Percentiles rank a stretch among this genome's conserved stretches.
Conservation (phyloP, 805 yeast species). For the Gaillardinia entomophila region DNA sequence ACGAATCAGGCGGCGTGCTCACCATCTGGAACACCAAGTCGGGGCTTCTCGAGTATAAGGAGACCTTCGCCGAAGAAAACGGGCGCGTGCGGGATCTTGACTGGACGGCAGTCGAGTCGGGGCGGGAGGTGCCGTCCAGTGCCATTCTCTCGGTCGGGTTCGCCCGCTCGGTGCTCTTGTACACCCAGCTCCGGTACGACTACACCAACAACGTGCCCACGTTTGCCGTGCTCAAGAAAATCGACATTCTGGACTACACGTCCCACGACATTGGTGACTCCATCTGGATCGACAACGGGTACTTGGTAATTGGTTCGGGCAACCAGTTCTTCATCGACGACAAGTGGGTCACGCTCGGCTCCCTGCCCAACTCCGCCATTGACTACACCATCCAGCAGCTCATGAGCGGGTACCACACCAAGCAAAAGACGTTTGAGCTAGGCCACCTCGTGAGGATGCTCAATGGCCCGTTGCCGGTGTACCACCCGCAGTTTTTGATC, state of each 20-base stretch:
- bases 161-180: conserved; percentile 52
- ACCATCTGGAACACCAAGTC: conserved; percentile 77
- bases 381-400: conserved; percentile 47
- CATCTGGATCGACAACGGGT: conserved; percentile 76
- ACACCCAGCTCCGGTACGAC: conserved; percentile 81
- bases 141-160: conserved; percentile 82
- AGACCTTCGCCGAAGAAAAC: conserved; percentile 24
- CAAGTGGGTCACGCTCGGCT: conserved; percentile 39
- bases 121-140: conserved; percentile 14
- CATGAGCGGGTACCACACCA: conserved; percentile 22
- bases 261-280: conserved; percentile 84
- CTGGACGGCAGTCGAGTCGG: conserved; percentile 63
- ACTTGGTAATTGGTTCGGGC: conserved; percentile 79
- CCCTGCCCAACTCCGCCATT: conserved; percentile 25
- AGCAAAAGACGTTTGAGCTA: conserved; percentile 34
- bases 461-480: conserved; percentile 85
- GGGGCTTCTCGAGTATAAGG: conserved; percentile 61
- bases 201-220: conserved; percentile 78
- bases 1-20: conserved; percentile 42
- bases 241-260: conserved; percentile 67
- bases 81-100: conserved; percentile 64
- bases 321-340: conserved; percentile 85
- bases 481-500: conserved; percentile 84
- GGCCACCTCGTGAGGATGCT: conserved; percentile 68
- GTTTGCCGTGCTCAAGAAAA: conserved; percentile 67